A percentile compares a stretch with the other conserved stretches of the same genome.
phyloP scores from a whole-genome alignment of 495 filamentous ascomycete genomes.

The Penicillium manginii region DNA sequence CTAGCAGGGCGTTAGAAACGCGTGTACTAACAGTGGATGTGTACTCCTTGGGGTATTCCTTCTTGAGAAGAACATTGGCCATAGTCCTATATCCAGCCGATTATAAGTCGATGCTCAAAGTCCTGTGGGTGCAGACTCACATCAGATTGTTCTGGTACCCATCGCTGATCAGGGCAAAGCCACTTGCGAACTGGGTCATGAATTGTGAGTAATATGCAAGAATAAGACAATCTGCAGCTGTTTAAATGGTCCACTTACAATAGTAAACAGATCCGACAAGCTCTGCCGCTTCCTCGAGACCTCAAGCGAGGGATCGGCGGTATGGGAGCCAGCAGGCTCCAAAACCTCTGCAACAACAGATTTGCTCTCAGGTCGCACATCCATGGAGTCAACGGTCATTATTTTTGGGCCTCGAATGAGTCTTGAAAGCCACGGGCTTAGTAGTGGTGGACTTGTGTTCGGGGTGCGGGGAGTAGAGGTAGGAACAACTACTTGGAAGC shows the following conservation, averaged over 20 bases:
- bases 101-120: background rate
- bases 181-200: slow-evolving; percentile 40
- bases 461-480: background rate
- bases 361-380: background rate
- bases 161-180: slow-evolving; percentile 57
- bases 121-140: slow-evolving; percentile 16
- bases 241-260: slow-evolving; percentile 28
- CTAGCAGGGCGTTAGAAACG: slow-evolving; percentile 56
- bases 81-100: slow-evolving; percentile 41
- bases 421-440: background rate
- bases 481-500: background rate
- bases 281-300: slow-evolving; percentile 42
- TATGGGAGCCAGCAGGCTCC: background rate
- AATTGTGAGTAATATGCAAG: background rate
- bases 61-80: slow-evolving; percentile 54
- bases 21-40: slow-evolving; percentile 49
- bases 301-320: slow-evolving; percentile 25
- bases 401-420: background rate
- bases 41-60: slow-evolving; percentile 50
- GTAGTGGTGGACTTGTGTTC: background rate
- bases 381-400: background rate
- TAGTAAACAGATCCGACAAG: slow-evolving; percentile 51
- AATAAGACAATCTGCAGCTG: background rate
- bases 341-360: slow-evolving; percentile 5
- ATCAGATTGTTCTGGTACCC: slow-evolving; percentile 60